Conservation (phyloP, 2,329 filamentous ascomycete genomes). For the Boeremia exigua region DNA sequence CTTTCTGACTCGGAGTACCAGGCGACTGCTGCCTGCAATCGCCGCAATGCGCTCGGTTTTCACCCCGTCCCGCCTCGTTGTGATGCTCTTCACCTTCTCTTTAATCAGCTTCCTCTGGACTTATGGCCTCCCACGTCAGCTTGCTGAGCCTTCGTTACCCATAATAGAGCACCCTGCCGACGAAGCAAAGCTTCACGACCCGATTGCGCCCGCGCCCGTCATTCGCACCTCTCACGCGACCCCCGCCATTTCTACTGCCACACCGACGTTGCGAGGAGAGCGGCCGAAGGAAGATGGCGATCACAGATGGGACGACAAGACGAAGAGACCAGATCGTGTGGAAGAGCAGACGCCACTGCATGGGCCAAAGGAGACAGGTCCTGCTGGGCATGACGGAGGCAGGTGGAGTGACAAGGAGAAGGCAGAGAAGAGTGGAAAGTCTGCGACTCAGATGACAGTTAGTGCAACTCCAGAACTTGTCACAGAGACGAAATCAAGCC, state of each 20-base stretch:
- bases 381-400: slow-evolving; percentile 25
- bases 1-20: not conserved
- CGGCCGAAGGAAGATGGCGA: slow-evolving; percentile 18
- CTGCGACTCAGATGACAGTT: too few relatives aligned
- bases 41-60: slow-evolving; percentile 37
- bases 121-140: slow-evolving; percentile 32
- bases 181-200: slow-evolving; percentile 26
- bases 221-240: slow-evolving; percentile 18
- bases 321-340: not conserved
- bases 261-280: not conserved
- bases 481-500: slow-evolving; percentile 9
- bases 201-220: slow-evolving; percentile 29
- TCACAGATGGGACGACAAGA: slow-evolving; percentile 25
- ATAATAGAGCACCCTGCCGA: slow-evolving; percentile 33
- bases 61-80: slow-evolving; percentile 41
- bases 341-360: slow-evolving; percentile 5
- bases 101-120: slow-evolving; percentile 44
- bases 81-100: slow-evolving; percentile 33
- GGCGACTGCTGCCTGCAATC: slow-evolving; percentile 6
- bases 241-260: not conserved
- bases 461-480: slow-evolving; percentile 9
- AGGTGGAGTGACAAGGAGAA: slow-evolving; percentile 26
- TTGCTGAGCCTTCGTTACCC: slow-evolving; percentile 26
- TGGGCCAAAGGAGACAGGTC: slow-evolving; percentile 12
- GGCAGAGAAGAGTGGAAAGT: not conserved